Percentiles rank a stretch among this genome's conserved stretches.
phyloP scores from a whole-genome alignment of 768 basidiomycete genomes.

The Mycena epipterygia region DNA sequence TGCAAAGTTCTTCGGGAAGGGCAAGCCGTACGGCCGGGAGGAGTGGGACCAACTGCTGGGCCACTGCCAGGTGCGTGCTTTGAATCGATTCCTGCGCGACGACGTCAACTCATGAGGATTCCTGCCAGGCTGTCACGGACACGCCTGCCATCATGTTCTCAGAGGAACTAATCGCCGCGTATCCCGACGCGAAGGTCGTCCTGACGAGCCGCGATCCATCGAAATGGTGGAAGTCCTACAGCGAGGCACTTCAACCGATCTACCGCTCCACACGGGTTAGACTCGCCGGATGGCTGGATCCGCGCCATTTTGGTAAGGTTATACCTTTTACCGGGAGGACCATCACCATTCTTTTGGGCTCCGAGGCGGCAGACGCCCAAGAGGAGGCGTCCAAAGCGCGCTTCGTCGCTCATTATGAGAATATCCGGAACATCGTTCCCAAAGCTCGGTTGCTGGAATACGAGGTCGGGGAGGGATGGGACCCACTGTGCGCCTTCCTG shows the following conservation, averaged over 20 bases:
- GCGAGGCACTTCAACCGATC: not conserved
- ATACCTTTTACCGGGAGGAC: not conserved
- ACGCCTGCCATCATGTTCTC: slow-evolving; percentile 2
- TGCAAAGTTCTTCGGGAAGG: not conserved
- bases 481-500: not conserved
- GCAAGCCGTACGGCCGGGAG: not conserved
- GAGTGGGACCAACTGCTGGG: slow-evolving; percentile 6
- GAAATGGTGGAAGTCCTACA: slow-evolving; percentile 22
- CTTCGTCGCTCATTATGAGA: not conserved
- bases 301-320: not conserved
- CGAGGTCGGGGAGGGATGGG: slow-evolving; percentile 20
- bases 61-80: not conserved
- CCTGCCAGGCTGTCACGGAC: slow-evolving; percentile 4
- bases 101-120: not conserved
- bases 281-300: not conserved
- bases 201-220: slow-evolving; percentile 10
- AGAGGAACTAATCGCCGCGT: slow-evolving; percentile 12
- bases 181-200: slow-evolving; percentile 17
- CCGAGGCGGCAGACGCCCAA: not conserved
- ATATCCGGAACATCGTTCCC: not conserved
- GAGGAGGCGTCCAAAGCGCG: not conserved
- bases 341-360: not conserved
- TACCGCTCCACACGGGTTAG: not conserved
- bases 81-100: not conserved
- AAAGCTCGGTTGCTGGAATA: slow-evolving; percentile 5